Base-by-base conservation (phyloP, 371 early-diverging fungal species). In the Mucor plumbeus region DNA sequence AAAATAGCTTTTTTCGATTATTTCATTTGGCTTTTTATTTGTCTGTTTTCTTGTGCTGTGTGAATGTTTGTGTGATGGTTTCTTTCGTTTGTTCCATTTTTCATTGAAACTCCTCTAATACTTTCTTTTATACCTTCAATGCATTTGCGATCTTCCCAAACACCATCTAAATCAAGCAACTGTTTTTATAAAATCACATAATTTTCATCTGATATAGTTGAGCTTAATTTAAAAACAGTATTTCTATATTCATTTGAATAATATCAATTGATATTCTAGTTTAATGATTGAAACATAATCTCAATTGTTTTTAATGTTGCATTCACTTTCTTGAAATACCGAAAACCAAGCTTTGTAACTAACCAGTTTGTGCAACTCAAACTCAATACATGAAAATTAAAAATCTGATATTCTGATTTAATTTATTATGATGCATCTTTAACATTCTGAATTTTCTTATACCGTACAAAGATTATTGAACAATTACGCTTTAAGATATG, bases 61-160 rank as follows among this genome's bases (percentile, higher is more conserved):
- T 47, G 47, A 47, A 47, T 47, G 17, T 47, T 47, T 47, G 47
- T n/a, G n/a, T n/a, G n/a, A n/a, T n/a, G n/a, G n/a, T n/a, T n/a
- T n/a, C n/a, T n/a, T n/a, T n/a, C 8, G n/a, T n/a, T 8, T 3
- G 19, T 47, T 47, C 3, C 9, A 9, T 19, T 7, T 26, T 26
- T 26, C 47, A 47, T 47, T 47, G 9, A 47, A 47, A 47, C 47
- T 47, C 47, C 47, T 17, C 21, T 47, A 19, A 47, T 3, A n/a
- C 9, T 19, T 47, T 44, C 47, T 9, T 47, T 19, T 43, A 43
- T 47, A 17, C 47, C n/a, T 47, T n/a, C 17, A 44, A 44, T 44
- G 44, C 44, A 17, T 17, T 17, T 44, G 47, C 19, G 17, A 47
- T 47, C 7, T 47, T 47, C 47, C 47, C 47, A 47, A 19, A 47